Conservation (phyloP, 2,329 filamentous ascomycete species). For the Thielaviopsis populi region DNA sequence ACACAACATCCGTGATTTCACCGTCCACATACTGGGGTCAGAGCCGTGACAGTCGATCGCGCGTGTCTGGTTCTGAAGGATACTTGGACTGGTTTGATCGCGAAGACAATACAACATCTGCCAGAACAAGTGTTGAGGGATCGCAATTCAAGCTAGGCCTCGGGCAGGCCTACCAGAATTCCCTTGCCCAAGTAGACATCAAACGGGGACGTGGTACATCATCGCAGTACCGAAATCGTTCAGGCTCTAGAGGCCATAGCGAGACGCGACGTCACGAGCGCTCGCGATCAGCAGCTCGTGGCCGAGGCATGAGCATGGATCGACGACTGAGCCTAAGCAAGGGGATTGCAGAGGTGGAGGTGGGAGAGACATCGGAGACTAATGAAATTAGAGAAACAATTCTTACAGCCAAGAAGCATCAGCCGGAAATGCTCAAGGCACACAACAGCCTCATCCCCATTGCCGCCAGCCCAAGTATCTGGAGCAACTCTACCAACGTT, state of each 20-base stretch:
- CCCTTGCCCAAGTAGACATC: not conserved
- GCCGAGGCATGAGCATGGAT: not conserved
- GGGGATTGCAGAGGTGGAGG: not conserved
- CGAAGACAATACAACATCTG: not conserved
- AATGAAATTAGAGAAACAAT: not conserved
- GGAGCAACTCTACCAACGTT: not conserved
- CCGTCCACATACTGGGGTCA: not conserved
- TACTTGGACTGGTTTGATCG: not conserved
- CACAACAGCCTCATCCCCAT: constrained; percentile 5
- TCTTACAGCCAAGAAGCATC: not conserved
- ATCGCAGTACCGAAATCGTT: not conserved
- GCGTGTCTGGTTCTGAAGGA: not conserved
- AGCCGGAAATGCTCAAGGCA: not conserved
- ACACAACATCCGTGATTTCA: not conserved
- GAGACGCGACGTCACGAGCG: not conserved
- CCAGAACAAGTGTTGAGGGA: not conserved
- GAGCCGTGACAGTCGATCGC: not conserved
- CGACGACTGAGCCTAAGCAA: not conserved
- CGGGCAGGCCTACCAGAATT: not conserved
- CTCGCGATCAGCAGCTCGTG: not conserved
- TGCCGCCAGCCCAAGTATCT: constrained; percentile 5
- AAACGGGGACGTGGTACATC: not conserved
- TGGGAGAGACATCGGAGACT: not conserved
- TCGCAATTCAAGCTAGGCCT: not conserved
- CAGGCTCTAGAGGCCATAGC: not conserved